Evolutionary conservation across 2,329 filamentous ascomycete species (phyloP).

Genomic region (Tympanopsis confertula): DNA sequence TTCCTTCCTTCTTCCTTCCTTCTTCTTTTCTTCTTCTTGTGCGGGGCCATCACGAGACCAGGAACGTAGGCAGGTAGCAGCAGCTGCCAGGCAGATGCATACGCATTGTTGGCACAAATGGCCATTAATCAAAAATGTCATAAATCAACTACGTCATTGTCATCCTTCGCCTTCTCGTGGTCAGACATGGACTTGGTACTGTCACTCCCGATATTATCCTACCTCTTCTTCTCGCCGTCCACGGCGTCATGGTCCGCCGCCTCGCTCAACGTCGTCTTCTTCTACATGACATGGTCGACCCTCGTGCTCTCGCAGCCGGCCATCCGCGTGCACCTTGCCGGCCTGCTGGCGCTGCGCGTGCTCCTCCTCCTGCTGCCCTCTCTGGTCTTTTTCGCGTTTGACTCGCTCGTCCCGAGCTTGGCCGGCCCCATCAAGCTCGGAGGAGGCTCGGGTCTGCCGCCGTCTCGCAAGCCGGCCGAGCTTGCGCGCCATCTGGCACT

Average conservation of each 20-base stretch:
- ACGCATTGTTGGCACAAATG: too few species aligned
- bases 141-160: too few species aligned
- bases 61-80: too few species aligned
- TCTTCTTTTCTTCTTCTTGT: too few species aligned
- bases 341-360: constrained; percentile 53
- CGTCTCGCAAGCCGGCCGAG: constrained; percentile 21
- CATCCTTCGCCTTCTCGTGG: too few species aligned
- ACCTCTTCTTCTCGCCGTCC: constrained; percentile 43
- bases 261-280: constrained; percentile 75
- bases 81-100: too few species aligned
- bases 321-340: constrained; percentile 63
- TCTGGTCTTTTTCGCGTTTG: constrained; percentile 61
- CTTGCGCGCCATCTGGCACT: constrained; percentile 23
- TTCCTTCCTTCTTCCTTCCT: too few species aligned
- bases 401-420: constrained; percentile 57
- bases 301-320: constrained; percentile 68
- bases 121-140: too few species aligned
- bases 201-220: constrained; percentile 62
- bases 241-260: constrained; percentile 54
- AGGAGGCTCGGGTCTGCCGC: constrained; percentile 36
- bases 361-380: constrained; percentile 67
- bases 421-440: constrained; percentile 59
- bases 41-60: too few species aligned
- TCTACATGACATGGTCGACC: constrained; percentile 82
- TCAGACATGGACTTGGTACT: constrained; percentile 60